Evolutionary conservation across 306 rosid species (phyloP).

Genomic region (Prunus mira): DNA sequence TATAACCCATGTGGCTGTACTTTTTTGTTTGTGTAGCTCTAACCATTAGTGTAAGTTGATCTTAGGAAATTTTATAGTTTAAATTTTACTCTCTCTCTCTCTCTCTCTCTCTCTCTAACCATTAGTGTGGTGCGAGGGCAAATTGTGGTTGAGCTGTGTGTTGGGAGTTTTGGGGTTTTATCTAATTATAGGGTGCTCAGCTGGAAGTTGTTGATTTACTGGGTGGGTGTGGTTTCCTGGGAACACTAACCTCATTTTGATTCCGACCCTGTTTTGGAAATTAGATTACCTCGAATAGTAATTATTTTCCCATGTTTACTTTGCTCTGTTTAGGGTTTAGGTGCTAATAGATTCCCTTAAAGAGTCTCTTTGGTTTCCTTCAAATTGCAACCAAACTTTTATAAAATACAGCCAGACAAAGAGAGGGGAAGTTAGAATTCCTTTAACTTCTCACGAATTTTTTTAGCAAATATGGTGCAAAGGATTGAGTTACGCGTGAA

Average conservation of each 20-base stretch:
- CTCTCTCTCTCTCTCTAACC: no score
- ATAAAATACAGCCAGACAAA: neutral
- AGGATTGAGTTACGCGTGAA: neutral
- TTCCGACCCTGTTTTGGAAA: neutral
- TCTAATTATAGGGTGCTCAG: neutral
- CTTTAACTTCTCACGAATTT: neutral
- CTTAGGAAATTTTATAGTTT: no score
- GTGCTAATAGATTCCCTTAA: neutral
- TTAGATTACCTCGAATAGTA: neutral
- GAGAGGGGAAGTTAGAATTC: neutral
- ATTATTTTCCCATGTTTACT: neutral
- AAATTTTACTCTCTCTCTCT: no score
- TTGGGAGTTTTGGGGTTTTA: neutral
- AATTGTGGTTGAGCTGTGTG: neutral
- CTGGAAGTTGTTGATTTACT: neutral
- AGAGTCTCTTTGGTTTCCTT: neutral
- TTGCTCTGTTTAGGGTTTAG: neutral
- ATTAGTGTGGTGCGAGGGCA: neutral
- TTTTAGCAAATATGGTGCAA: neutral
- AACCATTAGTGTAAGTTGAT: no score
- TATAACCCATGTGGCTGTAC: neutral
- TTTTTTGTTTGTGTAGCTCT: neutral
- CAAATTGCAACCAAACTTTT: neutral
- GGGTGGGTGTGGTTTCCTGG: constrained; percentile 5
- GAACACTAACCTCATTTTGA: neutral